Conservation (phyloP, 192 early-diverging fungal genomes). For the Backusella parvicylindrica region DNA sequence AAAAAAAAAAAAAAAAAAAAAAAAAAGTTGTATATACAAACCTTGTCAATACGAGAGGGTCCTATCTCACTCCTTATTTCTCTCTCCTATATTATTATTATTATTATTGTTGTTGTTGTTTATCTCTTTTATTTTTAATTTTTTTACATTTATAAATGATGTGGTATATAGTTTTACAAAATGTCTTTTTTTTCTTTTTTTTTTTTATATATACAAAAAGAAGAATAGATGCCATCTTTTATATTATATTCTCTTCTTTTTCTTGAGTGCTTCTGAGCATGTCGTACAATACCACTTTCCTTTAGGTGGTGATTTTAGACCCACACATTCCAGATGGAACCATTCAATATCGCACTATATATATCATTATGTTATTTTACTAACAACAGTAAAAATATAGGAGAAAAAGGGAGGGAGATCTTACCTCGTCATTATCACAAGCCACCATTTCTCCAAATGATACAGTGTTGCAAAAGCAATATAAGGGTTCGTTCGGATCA, state of each 20-base stretch:
- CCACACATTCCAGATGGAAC: conserved; percentile 88
- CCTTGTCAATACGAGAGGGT: no score
- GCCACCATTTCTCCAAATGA: conserved; percentile 92
- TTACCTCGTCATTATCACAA: conserved; percentile 66
- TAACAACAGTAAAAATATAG: not conserved
- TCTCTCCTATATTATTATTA: no score
- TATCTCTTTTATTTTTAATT: no score
- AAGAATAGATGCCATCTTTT: no score
- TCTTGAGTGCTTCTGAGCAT: conserved; percentile 37
- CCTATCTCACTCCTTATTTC: no score
- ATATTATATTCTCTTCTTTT: conserved; percentile 24
- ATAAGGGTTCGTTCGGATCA: conserved; percentile 86
- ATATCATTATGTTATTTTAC: not conserved
- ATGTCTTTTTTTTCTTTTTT: no score
- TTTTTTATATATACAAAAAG: no score
- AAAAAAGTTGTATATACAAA: no score
- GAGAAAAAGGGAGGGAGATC: conserved; percentile 13
- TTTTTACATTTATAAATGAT: no score
- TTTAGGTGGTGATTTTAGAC: conserved; percentile 68
- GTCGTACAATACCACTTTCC: conserved; percentile 84
- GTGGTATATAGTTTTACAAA: no score
- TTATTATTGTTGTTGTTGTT: no score
- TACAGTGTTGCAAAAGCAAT: conserved; percentile 83
- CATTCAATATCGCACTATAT: conserved; percentile 76
- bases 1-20: no score